Conservation (phyloP, 1,284 basidiomycete species). For the Ceratobasidium sp. region DNA sequence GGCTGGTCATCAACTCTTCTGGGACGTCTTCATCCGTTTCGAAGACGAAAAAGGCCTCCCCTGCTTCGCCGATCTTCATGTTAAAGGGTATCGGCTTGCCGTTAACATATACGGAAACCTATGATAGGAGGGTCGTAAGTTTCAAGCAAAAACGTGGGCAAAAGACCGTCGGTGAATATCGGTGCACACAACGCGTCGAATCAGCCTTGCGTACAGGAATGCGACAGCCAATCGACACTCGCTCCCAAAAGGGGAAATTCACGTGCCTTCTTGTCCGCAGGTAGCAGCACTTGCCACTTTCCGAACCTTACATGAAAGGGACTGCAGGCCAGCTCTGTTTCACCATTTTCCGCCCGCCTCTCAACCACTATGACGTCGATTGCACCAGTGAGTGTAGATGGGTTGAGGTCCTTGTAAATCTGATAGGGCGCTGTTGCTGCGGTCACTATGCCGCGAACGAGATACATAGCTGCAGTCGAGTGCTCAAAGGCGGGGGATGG, state of each 20-base stretch:
- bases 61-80: conserved; percentile 99
- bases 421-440: conserved; percentile 78
- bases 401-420: conserved; percentile 87
- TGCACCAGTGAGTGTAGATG: conserved; percentile 91
- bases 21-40: conserved; percentile 96
- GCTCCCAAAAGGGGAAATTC: conserved; percentile 34
- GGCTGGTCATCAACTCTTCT: conserved; percentile 91
- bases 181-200: background rate
- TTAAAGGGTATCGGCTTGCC: conserved; percentile 82
- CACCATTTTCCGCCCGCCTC: conserved; percentile 68
- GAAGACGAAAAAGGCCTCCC: conserved; percentile 98
- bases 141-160: background rate
- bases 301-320: conserved; percentile 99
- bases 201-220: background rate
- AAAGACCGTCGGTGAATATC: background rate
- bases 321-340: conserved; percentile 81
- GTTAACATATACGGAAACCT: conserved; percentile 85
- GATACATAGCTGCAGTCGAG: conserved; percentile 63
- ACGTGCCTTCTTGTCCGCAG: conserved; percentile 88
- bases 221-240: conserved; percentile 40
- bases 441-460: conserved; percentile 78
- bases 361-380: conserved; percentile 96
- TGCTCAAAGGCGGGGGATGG: background rate
- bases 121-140: conserved; percentile 13
- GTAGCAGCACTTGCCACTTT: conserved; percentile 94